These are phyloP conservation scores for Colletotrichum chlorophyti DNA, from an alignment of 2,329 filamentous ascomycete species.

Conservation along the genomic window DNA sequence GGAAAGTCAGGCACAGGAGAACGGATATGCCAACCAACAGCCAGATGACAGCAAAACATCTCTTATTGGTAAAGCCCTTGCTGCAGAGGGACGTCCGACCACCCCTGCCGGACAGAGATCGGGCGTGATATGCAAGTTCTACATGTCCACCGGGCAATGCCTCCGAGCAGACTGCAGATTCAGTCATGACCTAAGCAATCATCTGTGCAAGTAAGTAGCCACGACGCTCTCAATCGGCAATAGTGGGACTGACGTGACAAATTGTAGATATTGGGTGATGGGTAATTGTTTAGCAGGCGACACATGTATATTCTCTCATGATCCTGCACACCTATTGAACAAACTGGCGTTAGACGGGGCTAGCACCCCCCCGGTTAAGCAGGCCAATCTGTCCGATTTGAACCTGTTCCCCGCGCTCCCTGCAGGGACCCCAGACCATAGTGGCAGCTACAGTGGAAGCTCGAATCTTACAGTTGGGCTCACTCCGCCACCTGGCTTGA, in stretches of 20 bases:
- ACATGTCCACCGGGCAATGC: constrained; percentile 93
- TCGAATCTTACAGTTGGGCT: constrained; percentile 61
- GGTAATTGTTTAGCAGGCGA: constrained; percentile 94
- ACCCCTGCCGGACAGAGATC: constrained; percentile 82
- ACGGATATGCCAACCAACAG: constrained; percentile 39
- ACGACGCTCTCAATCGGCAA: not conserved
- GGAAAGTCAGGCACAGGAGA: constrained; percentile 66
- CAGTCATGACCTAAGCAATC: constrained; percentile 93
- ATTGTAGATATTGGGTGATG: constrained; percentile 85
- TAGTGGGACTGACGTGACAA: not conserved
- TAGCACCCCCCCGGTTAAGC: constrained; percentile 68
- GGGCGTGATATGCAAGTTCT: constrained; percentile 96
- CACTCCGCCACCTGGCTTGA: constrained; percentile 75
- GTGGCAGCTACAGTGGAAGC: constrained; percentile 59
- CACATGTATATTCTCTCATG: constrained; percentile 96
- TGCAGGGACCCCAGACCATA: constrained; percentile 64
- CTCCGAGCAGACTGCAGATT: constrained; percentile 95
- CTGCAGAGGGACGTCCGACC: constrained; percentile 73
- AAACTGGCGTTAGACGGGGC: constrained; percentile 77
- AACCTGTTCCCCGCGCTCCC: constrained; percentile 84
- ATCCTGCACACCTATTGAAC: constrained; percentile 85
- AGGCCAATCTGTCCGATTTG: constrained; percentile 76
- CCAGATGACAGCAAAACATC: constrained; percentile 68
- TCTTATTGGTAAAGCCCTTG: constrained; percentile 90
- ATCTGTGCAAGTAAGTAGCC: constrained; percentile 91